Evolutionary conservation across 352 stramenopile species (phyloP).

Genomic region (Phytophthora constricta): DNA sequence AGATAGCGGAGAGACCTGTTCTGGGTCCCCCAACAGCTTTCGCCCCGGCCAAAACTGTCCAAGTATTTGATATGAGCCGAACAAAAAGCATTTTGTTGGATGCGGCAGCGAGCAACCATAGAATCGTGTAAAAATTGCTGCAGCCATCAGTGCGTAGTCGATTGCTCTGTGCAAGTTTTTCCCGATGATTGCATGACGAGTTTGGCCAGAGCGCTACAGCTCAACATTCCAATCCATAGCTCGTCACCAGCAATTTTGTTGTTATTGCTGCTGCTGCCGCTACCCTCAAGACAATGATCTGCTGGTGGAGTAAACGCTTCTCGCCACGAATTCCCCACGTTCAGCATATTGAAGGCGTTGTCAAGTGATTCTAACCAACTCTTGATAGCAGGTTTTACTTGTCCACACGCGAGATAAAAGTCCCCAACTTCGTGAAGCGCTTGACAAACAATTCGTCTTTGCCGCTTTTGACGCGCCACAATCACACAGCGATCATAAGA

Average conservation of each 20-base stretch:
- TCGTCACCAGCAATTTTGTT: conserved; percentile 60
- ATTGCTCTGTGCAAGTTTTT: conserved; percentile 44
- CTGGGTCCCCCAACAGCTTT: conserved; percentile 49
- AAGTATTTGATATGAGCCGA: conserved; percentile 59
- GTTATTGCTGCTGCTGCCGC: conserved; percentile 18
- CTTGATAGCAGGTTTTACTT: conserved; percentile 56
- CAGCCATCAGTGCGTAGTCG: conserved; percentile 74
- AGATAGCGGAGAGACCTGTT: conserved; percentile 46
- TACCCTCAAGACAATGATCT: conserved; percentile 29
- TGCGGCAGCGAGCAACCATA: conserved; percentile 69
- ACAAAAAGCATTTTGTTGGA: conserved; percentile 62
- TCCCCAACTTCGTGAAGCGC: conserved; percentile 76
- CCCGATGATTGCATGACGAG: conserved; percentile 53
- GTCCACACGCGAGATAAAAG: conserved; percentile 62
- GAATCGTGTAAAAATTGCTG: conserved; percentile 60
- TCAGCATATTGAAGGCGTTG: conserved; percentile 70
- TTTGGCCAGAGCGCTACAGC: conserved; percentile 62
- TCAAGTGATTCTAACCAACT: conserved; percentile 78
- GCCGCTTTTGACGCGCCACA: conserved; percentile 69
- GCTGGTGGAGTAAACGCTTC: conserved; percentile 39
- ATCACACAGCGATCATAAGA: conserved; percentile 60
- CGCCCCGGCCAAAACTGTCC: conserved; percentile 66
- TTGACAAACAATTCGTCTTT: conserved; percentile 63
- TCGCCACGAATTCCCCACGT: conserved; percentile 55
- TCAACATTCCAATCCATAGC: conserved; percentile 58